phyloP scores from a whole-genome alignment of 2,329 filamentous ascomycete species.

The Tolypocladium sp. region DNA sequence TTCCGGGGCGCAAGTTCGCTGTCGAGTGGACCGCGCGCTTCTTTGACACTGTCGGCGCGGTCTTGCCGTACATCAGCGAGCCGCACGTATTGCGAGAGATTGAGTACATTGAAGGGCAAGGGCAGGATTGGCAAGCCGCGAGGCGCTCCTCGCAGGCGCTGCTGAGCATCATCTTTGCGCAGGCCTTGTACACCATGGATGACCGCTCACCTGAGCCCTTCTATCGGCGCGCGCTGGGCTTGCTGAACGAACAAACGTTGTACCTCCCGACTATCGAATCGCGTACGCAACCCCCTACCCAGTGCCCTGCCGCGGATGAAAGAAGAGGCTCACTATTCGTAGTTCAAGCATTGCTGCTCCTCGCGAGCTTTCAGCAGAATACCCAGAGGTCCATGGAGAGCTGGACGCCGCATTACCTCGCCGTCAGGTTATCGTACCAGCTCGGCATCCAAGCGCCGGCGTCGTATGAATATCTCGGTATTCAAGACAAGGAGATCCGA shows the following conservation, averaged over 20 bases:
- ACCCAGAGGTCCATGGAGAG: slow-evolving; percentile 23
- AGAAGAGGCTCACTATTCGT: background rate
- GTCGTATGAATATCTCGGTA: slow-evolving; percentile 12
- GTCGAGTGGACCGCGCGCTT: slow-evolving; percentile 13
- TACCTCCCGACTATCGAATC: slow-evolving; percentile 11
- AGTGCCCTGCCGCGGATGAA: background rate
- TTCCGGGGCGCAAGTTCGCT: slow-evolving; percentile 8
- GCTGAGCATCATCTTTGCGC: slow-evolving; percentile 18
- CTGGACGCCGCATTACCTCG: slow-evolving; percentile 18
- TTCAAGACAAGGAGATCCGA: slow-evolving; percentile 15
- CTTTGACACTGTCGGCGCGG: slow-evolving; percentile 18
- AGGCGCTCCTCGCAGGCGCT: slow-evolving; percentile 9
- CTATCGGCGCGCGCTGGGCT: slow-evolving; percentile 13
- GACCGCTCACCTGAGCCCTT: slow-evolving; percentile 13
- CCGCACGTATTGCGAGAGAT: slow-evolving; percentile 10
- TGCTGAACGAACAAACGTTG: slow-evolving; percentile 16
- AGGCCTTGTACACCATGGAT: slow-evolving; percentile 13
- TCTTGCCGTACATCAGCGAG: slow-evolving; percentile 15
- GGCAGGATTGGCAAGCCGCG: slow-evolving; percentile 4
- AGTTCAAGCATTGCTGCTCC: slow-evolving; percentile 22
- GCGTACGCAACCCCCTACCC: slow-evolving; percentile 1
- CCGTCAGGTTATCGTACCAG: slow-evolving; percentile 21
- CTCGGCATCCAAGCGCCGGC: slow-evolving; percentile 22
- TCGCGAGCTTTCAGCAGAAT: slow-evolving; percentile 23
- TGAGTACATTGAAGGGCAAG: slow-evolving; percentile 6